phyloP scores from a whole-genome alignment of 805 yeast genomes.

The Maudiozyma serrabonitensis region DNA sequence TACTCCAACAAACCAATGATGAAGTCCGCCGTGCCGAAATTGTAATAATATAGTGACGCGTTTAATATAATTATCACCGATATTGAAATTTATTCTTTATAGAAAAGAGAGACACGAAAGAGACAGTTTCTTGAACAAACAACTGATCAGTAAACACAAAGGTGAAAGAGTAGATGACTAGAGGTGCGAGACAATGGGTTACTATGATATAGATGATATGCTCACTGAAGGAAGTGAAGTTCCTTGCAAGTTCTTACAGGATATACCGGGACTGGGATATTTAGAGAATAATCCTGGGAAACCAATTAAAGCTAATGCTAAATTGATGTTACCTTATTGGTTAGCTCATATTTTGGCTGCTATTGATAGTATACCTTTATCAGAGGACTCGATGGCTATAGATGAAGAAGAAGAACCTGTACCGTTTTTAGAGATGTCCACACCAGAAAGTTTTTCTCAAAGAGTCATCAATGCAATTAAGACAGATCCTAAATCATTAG shows the following conservation, averaged over 20 bases:
- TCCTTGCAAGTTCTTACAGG: constrained; percentile 69
- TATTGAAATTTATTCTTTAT: too few species aligned
- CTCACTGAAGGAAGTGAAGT: constrained; percentile 61
- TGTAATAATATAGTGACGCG: neutral
- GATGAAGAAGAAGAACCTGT: constrained; percentile 21
- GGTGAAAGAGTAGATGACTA: too few species aligned
- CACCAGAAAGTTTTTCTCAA: constrained; percentile 58
- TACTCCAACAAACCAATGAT: neutral
- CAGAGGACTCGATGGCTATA: neutral
- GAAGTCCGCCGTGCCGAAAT: neutral
- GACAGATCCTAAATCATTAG: constrained; percentile 57
- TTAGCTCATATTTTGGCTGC: constrained; percentile 69
- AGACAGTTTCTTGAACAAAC: too few species aligned
- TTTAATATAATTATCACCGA: neutral
- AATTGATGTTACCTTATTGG: constrained; percentile 81
- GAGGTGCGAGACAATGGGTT: constrained; percentile 14
- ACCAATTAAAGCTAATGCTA: constrained; percentile 42
- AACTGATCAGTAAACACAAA: too few species aligned
- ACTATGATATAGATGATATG: constrained; percentile 72
- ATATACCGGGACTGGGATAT: constrained; percentile 82
- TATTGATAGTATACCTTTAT: neutral
- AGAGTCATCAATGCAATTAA: constrained; percentile 76
- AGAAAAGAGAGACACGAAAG: too few species aligned
- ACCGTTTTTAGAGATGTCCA: constrained; percentile 56
- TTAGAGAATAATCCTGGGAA: constrained; percentile 70